Base-by-base conservation (phyloP, 2,329 filamentous ascomycete genomes). In the Chaetomium globosum region DNA sequence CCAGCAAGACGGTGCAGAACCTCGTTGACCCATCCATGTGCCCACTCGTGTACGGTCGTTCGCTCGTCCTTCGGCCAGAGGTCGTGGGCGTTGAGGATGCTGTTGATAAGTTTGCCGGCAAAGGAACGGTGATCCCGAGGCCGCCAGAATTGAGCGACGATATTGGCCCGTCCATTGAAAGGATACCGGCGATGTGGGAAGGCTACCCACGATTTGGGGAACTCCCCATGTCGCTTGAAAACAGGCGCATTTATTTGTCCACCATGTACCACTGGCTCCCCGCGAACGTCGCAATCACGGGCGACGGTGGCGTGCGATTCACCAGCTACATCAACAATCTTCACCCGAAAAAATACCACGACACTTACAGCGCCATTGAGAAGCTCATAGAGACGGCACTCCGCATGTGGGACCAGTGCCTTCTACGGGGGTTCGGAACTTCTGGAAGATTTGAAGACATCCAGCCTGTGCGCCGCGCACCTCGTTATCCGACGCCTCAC, bases 21-120 rank as follows among this genome's bases (percentile, higher is more conserved):
- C 75, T 89, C 2, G 80, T 88, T 13, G 81, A 88, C 68, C 85
- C 85, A 5, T 87, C 84, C 1, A 75, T 88, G 63, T 88, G 82
- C 67, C 85, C 85, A 0, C 73, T 88, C 0, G 75, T 84, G 0
- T 85, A 82, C 66, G 72, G 72, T 33, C 62, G 48, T 21, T 68
- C 63, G 13, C 49, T 33, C 12, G 75, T 82, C 2, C 69, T 82
- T 33, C 57, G 65, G 0, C 71, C 75, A 0, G 74, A 77, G 53
- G 71, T 72, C 0, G 75, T 77, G 4, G 72, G 72, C 2, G 65
- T 73, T 1, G 62, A 67, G 1, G 68, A 73, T 54, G 72, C 73
- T 23, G 55, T 72, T 36, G 64, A 70, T 9, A 71, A 68, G 46
- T 73, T 69, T 52, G 68, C 68, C 1, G 71, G 71, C n/a, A 71